Evolutionary conservation across 768 basidiomycete genomes (phyloP), one percentile per base, ranked within the genome.

Genomic region (Dacryopinax primogenitus): DNA sequence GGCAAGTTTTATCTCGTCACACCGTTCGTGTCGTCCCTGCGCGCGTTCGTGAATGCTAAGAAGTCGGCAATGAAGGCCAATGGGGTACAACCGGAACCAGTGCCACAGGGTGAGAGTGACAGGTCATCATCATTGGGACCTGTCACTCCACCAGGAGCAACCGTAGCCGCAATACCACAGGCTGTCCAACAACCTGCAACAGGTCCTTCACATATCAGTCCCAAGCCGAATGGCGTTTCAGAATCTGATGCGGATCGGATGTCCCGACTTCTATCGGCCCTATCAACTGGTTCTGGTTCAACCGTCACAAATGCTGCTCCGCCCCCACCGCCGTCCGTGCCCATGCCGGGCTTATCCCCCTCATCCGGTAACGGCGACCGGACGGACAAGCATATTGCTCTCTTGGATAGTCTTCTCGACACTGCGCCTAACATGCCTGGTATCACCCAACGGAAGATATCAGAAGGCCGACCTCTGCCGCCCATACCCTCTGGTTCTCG

Each of bases 1-100:
- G 69, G 88, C 41, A 92, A 89, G 74, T 98, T 96, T 75, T 99
- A 96, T 77, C 79, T 97, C 71, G 92, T 98, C 36, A 84, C 92
- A 0, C 94, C 95, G 2, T 96, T 98, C 77, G 92, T 99, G 69
- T 44, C 41, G 6, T 15, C 41, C 4, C 18, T 44, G 18, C 41
- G 41, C 6, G 72, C 70, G 78, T 78, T 62, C 65, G 77, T 69
- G 41, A 44, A 44, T 23, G 41, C 41, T 6, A 44, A 44, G 41
- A 44, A 44, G 41, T 15, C 7, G 7, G 41, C 41, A 23, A 7
- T 44, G 41, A 44, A 44, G 23, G 4, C 41, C 41, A 44, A 44
- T 44, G 41, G 41, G 16, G 41, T 44, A 23, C 41, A 44, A 6
- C 41, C 41, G 23, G 41, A 44, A 44, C 18, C 41, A 15, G 18